phyloP scores from a whole-genome alignment of 352 stramenopile species.

The Pythium brassicae region DNA sequence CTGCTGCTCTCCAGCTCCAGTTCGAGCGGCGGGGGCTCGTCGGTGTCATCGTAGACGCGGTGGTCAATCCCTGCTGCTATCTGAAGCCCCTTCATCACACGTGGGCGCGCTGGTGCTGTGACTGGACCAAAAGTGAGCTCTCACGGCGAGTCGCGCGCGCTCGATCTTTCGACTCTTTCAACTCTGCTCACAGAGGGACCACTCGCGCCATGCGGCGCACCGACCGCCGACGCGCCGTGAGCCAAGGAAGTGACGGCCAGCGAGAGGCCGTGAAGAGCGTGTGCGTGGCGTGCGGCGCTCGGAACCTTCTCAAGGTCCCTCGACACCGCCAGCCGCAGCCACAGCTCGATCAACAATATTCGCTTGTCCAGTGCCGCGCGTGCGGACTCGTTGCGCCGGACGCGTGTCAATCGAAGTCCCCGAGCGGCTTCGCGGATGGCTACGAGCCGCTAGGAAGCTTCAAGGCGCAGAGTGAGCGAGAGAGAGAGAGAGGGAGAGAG shows the following conservation, averaged over 20 bases:
- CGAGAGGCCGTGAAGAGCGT: conserved; percentile 27
- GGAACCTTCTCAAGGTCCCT: conserved; percentile 21
- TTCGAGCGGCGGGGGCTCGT: conserved; percentile 48
- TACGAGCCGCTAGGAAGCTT: conserved; percentile 25
- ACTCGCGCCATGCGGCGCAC: neutral
- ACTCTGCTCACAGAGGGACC: neutral
- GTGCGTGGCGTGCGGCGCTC: conserved; percentile 49
- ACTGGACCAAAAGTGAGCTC: neutral
- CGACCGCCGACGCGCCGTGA: conserved; percentile 5
- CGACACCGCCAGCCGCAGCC: neutral
- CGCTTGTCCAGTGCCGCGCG: conserved; percentile 37
- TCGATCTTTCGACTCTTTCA: conserved; percentile 1
- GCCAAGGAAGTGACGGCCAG: conserved; percentile 1
- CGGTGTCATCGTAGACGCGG: conserved; percentile 22
- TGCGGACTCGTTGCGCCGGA: conserved; percentile 47
- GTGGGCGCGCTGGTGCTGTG: neutral
- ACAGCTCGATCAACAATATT: neutral
- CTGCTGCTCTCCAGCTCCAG: conserved; percentile 24
- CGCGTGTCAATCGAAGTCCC: conserved; percentile 29
- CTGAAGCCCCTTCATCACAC: conserved; percentile 10
- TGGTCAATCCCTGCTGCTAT: conserved; percentile 1
- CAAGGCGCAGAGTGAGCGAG: conserved; percentile 23
- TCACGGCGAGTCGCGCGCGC: neutral
- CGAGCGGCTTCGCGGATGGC: conserved; percentile 18
- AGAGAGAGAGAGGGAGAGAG: too few species aligned